Evolutionary conservation across 371 early-diverging fungal genomes (phyloP).

Genomic region (Circinella minor): DNA sequence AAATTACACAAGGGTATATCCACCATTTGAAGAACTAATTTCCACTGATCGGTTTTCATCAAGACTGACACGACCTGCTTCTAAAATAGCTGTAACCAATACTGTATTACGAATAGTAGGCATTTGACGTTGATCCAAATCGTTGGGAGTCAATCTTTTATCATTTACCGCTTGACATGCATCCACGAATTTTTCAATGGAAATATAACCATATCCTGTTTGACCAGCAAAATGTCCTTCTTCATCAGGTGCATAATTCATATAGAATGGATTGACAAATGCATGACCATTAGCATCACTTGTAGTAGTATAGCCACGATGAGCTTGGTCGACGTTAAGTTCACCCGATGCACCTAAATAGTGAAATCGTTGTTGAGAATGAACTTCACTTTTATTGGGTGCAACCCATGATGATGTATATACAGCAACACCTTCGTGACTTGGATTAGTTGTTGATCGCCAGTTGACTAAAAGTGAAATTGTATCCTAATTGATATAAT

Average conservation of each 20-base stretch:
- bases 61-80: conserved; percentile 50
- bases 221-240: conserved; percentile 53
- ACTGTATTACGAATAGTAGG: conserved; percentile 48
- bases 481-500: conserved; percentile 33
- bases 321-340: conserved; percentile 57
- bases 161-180: conserved; percentile 33
- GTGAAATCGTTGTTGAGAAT: conserved; percentile 58
- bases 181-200: conserved; percentile 47
- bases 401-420: conserved; percentile 62
- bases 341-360: conserved; percentile 53
- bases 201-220: conserved; percentile 46
- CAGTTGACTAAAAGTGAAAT: conserved; percentile 55
- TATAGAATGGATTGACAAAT: conserved; percentile 51
- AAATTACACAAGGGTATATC: conserved; percentile 25
- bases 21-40: conserved; percentile 14
- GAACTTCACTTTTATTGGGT: conserved; percentile 52
- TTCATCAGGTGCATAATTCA: conserved; percentile 55
- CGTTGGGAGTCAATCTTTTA: conserved; percentile 22
- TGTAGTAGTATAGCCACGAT: conserved; percentile 55
- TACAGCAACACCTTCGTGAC: conserved; percentile 42
- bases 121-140: conserved; percentile 34
- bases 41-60: conserved; percentile 36
- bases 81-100: conserved; percentile 52
- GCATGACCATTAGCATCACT: conserved; percentile 35
- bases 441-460: conserved; percentile 30